Base-by-base conservation (phyloP, 345 rosid species). In the Moricandia arvensis region DNA sequence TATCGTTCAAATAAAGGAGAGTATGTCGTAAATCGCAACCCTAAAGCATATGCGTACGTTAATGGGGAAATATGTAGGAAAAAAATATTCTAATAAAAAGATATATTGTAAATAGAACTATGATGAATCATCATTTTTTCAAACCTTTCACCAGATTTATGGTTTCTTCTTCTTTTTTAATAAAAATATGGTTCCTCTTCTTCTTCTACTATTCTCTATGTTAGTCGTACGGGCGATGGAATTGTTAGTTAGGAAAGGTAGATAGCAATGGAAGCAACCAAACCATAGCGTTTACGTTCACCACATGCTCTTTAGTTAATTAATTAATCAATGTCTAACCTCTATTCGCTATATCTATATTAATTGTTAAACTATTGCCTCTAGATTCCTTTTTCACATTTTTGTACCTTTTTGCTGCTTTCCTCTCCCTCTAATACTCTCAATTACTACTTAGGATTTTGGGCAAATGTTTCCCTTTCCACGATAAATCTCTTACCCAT, bases 171-270 rank as follows among this genome's bases (percentile, higher is more conserved):
- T n/a, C n/a, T 21, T 21, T 21, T 21, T 21, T 21, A 2, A 12
- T 43, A 10, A 21, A 21, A 21, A 1, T 37, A 4, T 29, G 3
- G 31, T 47, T 47, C 3, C 3, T 43, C n/a, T 45, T n/a, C 53
- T 45, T 45, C 53, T 16, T 45, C 17, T 45, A 45, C 49, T 64
- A 13, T 59, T 47, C 21, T 41, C 68, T 68, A 16, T 60, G 74
- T 27, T 59, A 60, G 67, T 59, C 78, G 73, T 59, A 67, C 41
- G 45, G 51, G 8, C 13, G 64, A 53, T 53, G 35, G 70, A 54
- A 62, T 11, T 62, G 74, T 76, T 76, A 70, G 75, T 57, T 76
- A 76, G 71, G 80, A 76, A 76, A 76, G 80, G 75, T 76, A 76
- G 71, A 29, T 75, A 62, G 13, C 59, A 12, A 49, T 29, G 18